Evolutionary conservation across 768 basidiomycete species (phyloP).

Genomic region (Lepiota venenata): DNA sequence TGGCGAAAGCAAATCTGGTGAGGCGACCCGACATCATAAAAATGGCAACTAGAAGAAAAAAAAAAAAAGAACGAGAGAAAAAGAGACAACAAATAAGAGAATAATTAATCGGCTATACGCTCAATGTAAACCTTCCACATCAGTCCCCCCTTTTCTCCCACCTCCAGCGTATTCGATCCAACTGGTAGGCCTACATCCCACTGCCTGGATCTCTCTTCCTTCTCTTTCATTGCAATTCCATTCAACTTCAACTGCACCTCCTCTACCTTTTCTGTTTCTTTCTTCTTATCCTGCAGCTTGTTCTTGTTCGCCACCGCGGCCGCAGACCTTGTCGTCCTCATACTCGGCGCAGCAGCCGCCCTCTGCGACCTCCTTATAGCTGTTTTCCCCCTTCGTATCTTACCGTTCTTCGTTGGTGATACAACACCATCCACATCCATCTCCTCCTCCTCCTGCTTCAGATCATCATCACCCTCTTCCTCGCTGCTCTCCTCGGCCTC

Average conservation of each 20-base stretch:
- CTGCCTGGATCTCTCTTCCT: slow-evolving; percentile 40
- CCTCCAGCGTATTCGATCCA: slow-evolving; percentile 63
- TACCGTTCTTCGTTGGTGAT: slow-evolving; percentile 39
- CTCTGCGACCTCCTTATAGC: slow-evolving; percentile 24
- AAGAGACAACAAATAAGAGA: not conserved
- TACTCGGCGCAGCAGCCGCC: slow-evolving; percentile 17
- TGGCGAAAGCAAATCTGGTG: not conserved
- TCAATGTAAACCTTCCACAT: slow-evolving; percentile 71
- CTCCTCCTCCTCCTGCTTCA: slow-evolving; percentile 39
- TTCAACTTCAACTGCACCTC: slow-evolving; percentile 66
- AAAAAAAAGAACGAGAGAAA: not conserved
- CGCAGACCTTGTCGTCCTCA: slow-evolving; percentile 22
- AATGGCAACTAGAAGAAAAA: not conserved
- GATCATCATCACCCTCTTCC: slow-evolving; percentile 41
- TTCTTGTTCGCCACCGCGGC: slow-evolving; percentile 24
- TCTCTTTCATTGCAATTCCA: slow-evolving; percentile 44
- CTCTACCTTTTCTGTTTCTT: slow-evolving; percentile 46
- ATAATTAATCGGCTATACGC: slow-evolving; percentile 25
- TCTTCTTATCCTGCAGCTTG: slow-evolving; percentile 29
- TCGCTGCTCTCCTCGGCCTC: slow-evolving; percentile 58
- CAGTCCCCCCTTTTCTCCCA: slow-evolving; percentile 68
- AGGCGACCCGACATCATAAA: not conserved
- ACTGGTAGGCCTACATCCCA: slow-evolving; percentile 62
- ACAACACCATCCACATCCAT: slow-evolving; percentile 38
- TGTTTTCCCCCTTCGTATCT: slow-evolving; percentile 35